phyloP scores from a whole-genome alignment of 1,284 basidiomycete genomes.

The Cryptococcus floricola region DNA sequence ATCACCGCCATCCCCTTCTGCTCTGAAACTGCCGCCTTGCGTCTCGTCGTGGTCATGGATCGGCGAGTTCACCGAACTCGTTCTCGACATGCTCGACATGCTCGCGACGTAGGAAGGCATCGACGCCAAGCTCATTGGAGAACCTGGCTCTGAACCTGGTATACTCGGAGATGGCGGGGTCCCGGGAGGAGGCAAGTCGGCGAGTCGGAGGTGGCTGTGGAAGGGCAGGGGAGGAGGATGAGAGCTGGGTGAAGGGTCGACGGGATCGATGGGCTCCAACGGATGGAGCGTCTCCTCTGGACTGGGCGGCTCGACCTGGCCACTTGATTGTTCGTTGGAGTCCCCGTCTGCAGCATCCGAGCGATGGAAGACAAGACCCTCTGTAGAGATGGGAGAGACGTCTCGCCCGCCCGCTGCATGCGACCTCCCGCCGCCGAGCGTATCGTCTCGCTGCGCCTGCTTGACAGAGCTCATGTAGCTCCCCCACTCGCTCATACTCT shows the following conservation, averaged over 20 bases:
- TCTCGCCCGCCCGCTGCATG: too few species aligned
- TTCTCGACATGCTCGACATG: conserved; percentile 27
- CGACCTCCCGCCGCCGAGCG: not conserved
- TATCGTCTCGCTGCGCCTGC: not conserved
- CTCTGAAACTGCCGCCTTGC: not conserved
- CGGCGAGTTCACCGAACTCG: conserved; percentile 17
- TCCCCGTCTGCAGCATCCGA: not conserved
- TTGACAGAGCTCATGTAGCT: not conserved
- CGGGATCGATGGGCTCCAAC: not conserved
- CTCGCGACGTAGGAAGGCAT: conserved; percentile 26
- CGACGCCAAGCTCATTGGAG: conserved; percentile 26
- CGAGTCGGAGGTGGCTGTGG: not conserved
- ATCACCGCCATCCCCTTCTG: conserved; percentile 1
- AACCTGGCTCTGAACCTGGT: conserved; percentile 26
- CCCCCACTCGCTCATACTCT: conserved; percentile 15
- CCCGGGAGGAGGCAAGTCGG: not conserved
- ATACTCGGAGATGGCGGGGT: conserved; percentile 4
- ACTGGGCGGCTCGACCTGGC: conserved; percentile 8
- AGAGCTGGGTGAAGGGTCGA: not conserved
- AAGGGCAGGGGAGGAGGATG: not conserved
- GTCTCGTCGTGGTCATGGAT: not conserved
- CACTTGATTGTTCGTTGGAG: not conserved
- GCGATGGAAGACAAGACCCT: too few species aligned
- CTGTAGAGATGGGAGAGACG: too few species aligned
- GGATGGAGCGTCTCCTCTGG: conserved; percentile 17